A percentile compares a stretch with the other conserved stretches of the same genome.
Conservation (phyloP, 139 green algal genomes). For the Chlorella ohadii region DNA sequence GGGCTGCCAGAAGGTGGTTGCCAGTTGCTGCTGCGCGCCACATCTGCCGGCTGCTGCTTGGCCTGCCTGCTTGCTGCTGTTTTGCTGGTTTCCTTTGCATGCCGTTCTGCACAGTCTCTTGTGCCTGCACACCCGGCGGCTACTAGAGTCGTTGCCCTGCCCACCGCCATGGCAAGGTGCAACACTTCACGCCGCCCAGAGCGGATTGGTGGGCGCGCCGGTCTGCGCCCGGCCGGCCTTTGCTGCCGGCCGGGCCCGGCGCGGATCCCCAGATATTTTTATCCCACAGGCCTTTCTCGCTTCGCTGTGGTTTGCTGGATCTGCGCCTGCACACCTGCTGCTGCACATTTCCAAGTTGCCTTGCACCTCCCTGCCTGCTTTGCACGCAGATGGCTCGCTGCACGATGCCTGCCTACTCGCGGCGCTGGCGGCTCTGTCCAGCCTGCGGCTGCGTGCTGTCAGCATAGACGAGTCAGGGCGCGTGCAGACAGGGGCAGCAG, state of each 20-base stretch:
- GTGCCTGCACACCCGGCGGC: not conserved
- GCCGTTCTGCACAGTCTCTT: not conserved
- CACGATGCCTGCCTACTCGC: constrained; percentile 76
- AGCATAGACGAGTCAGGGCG: constrained; percentile 55
- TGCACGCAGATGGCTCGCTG: constrained; percentile 63
- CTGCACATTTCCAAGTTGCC: too few relatives aligned
- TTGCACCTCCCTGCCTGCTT: not conserved
- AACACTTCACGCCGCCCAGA: constrained; percentile 34
- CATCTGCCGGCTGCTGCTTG: not conserved
- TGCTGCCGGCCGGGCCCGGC: not conserved
- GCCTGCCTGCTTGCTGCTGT: not conserved
- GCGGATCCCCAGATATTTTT: constrained; percentile 18
- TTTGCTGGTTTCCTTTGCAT: too few relatives aligned
- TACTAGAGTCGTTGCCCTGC: constrained; percentile 34
- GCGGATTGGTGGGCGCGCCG: constrained; percentile 20
- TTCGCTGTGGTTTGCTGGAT: not conserved
- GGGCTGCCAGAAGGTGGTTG: not conserved
- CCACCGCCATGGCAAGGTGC: constrained; percentile 11
- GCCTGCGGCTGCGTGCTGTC: constrained; percentile 51
- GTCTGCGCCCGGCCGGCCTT: not conserved
- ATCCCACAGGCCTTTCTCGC: too few relatives aligned
- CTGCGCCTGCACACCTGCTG: not conserved
- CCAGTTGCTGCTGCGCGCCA: not conserved
- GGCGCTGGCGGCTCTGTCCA: constrained; percentile 60
- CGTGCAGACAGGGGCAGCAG: constrained; percentile 34